Base-by-base conservation (phyloP, 1,284 basidiomycete genomes). In the Pascua sp. region DNA sequence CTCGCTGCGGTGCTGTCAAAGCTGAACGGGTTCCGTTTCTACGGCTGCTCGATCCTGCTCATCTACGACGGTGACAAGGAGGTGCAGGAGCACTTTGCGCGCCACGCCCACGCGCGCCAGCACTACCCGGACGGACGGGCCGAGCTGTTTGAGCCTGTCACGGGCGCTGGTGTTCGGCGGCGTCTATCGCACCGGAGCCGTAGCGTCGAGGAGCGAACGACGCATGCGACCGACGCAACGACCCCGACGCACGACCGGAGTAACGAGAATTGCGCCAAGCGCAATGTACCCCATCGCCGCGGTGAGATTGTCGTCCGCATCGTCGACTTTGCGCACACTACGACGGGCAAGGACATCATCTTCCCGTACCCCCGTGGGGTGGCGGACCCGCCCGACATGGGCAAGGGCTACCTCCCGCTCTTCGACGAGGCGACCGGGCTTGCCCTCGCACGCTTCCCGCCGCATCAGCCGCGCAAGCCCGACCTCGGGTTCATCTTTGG, bases 311-410 rank as follows among this genome's bases (percentile, higher is more conserved):
- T 91, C 69, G 90, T 98, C 63, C 90, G 94, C 36, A 86, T 99
- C 56, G 96, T 99, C 59, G 95, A 99, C 77, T 99, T 99, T 79
- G 96, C 95, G 8, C 95, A 98, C 75, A 98, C 95, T 58, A 98
- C 94, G 9, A 98, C 94, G 0, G 95, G 95, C 8, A 82, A 83
- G 47, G 96, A 99, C 76, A 98, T 92, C 83, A 75, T 89, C 53
- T 62, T 49, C 41, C 84, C 86, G 11, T 74, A 77, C 24, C 73
- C 75, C 0, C 16, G 47, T 1, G 67, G 65, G 11, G 50, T 67
- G 16, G 60, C 65, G 43, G 73, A 76, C 50, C 64, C 68, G 12
- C 59, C 68, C 5, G 61, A 67, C 49, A 81, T 83, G 63, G 86
- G 85, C 37, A 86, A 86, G 70, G 91, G 91, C 1, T 94, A 94